Conservation (phyloP, 225 moss, liverwort and hornwort genomes). For the Thuidium tamariscinum region DNA sequence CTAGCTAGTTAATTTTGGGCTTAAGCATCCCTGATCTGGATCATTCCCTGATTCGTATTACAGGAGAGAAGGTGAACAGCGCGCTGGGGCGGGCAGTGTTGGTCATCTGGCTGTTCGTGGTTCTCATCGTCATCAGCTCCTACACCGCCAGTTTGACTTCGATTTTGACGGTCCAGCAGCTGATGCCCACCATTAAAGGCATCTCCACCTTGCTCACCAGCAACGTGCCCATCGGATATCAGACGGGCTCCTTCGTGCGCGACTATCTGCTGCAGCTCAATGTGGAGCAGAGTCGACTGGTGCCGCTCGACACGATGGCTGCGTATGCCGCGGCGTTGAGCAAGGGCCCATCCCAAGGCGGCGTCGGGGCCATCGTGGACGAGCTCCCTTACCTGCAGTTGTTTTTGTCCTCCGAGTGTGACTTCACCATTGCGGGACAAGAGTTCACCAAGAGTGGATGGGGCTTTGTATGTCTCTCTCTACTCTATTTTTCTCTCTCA, state of each 20-base stretch:
- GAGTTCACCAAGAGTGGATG: conserved; percentile 98
- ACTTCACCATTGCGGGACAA: conserved; percentile 72
- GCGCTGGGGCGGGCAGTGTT: conserved; percentile 88
- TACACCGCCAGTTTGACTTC: conserved; percentile 93
- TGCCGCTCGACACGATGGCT: conserved; percentile 38
- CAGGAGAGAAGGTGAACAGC: conserved; percentile 96
- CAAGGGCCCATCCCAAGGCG: conserved; percentile 35
- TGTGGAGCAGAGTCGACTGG: conserved; percentile 52
- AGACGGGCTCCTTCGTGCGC: conserved; percentile 76
- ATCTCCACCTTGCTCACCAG: conserved; percentile 63
- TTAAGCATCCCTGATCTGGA: background rate
- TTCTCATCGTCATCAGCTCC: conserved; percentile 89
- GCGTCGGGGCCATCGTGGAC: conserved; percentile 85
- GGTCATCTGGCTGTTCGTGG: conserved; percentile 89
- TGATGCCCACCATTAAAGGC: conserved; percentile 76
- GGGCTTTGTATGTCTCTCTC: conserved; percentile 79
- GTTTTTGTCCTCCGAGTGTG: conserved; percentile 64
- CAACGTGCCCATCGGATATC: conserved; percentile 74
- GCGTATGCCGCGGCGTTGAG: conserved; percentile 46
- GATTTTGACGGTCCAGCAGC: conserved; percentile 86
- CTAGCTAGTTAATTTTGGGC: background rate
- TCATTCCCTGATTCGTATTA: background rate
- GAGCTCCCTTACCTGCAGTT: conserved; percentile 87
- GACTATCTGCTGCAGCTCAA: conserved; percentile 70
- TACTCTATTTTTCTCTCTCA: background rate